Evolutionary conservation across 1,139 yeast genomes (phyloP).

Genomic region (Pichia sp.): DNA sequence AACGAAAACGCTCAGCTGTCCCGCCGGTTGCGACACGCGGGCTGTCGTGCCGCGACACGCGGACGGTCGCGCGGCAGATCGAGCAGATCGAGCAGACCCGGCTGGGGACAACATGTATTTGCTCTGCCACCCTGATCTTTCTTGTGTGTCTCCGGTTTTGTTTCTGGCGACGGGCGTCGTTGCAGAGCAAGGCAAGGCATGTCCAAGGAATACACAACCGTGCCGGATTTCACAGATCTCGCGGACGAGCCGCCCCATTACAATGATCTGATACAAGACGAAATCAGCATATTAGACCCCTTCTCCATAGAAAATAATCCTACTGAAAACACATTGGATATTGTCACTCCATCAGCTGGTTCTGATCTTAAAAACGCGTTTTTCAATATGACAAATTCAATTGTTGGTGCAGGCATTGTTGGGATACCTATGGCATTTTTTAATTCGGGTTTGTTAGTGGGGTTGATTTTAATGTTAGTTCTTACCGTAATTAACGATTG

Average conservation of each 20-base stretch:
- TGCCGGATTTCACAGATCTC: not conserved
- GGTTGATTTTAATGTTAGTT: conserved; percentile 52
- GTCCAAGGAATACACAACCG: conserved; percentile 1
- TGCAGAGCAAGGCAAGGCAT: not conserved
- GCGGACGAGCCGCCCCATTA: conserved; percentile 2
- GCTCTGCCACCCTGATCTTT: too few relatives aligned
- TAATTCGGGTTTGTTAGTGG: conserved; percentile 75
- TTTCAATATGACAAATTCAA: conserved; percentile 94
- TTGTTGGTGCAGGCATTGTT: conserved; percentile 90
- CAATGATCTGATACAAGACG: conserved; percentile 17
- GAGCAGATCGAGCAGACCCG: too few relatives aligned
- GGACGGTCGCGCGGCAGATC: too few relatives aligned
- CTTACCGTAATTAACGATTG: conserved; percentile 78
- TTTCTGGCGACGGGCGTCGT: not conserved
- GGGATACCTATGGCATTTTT: conserved; percentile 89
- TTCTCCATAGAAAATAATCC: conserved; percentile 14
- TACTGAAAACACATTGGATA: not conserved
- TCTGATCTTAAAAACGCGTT: conserved; percentile 79
- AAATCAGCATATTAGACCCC: conserved; percentile 14
- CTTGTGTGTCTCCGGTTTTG: not conserved
- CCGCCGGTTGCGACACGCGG: too few relatives aligned
- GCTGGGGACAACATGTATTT: too few relatives aligned
- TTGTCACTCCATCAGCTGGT: conserved; percentile 8
- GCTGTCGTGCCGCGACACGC: too few relatives aligned
- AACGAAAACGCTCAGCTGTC: too few relatives aligned